Percentiles rank a stretch among this genome's conserved stretches.
phyloP scores from a whole-genome alignment of 352 stramenopile genomes.

The Phytophthora citrophthora region DNA sequence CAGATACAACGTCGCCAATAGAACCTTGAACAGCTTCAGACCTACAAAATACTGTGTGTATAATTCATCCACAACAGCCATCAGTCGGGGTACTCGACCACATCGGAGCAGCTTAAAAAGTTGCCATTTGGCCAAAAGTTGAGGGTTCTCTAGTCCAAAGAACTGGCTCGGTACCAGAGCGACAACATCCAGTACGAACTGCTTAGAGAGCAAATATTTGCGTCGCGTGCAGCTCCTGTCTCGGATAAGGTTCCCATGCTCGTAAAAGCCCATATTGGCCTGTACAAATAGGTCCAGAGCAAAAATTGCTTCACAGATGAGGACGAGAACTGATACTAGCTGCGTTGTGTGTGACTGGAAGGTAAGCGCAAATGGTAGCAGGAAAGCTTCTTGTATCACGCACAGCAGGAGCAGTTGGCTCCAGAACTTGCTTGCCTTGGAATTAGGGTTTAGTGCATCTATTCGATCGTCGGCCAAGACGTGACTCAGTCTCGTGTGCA shows the following conservation, averaged over 20 bases:
- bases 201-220: constrained; percentile 49
- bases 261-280: constrained; percentile 54
- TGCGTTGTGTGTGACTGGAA: too few relatives aligned
- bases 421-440: too few relatives aligned
- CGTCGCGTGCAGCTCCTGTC: constrained; percentile 1
- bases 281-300: too few relatives aligned
- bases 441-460: too few relatives aligned
- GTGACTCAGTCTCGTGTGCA: too few relatives aligned
- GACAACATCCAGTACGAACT: constrained; percentile 52
- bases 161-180: constrained; percentile 40
- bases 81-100: constrained; percentile 35
- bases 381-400: too few relatives aligned
- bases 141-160: background rate
- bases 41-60: constrained; percentile 59
- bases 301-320: too few relatives aligned
- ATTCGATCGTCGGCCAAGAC: too few relatives aligned
- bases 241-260: constrained; percentile 38
- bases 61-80: constrained; percentile 56
- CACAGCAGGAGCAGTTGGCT: too few relatives aligned
- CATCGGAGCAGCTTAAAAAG: constrained; percentile 54
- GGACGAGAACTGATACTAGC: too few relatives aligned
- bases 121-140: constrained; percentile 38
- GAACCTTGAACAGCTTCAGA: constrained; percentile 59
- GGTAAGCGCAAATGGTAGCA: too few relatives aligned
- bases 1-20: constrained; percentile 43